Percentiles rank a stretch among this genome's conserved stretches.
Evolutionary conservation across 73 alveolate genomes (phyloP).

Genomic region (Paramecium biaurelia): DNA sequence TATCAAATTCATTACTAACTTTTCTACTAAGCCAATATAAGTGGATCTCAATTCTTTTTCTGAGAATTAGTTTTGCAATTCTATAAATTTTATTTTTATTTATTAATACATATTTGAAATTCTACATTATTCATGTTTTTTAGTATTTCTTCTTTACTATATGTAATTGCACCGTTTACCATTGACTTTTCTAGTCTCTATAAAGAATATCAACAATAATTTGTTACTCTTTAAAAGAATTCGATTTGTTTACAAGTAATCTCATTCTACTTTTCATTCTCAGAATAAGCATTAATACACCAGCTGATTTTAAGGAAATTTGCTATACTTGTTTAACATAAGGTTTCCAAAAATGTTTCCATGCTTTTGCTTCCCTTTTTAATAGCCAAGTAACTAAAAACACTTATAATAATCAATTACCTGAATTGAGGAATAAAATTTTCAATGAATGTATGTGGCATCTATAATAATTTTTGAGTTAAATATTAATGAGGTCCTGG

Average conservation of each 20-base stretch:
- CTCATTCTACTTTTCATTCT: background rate
- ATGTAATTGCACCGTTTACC: constrained; percentile 18
- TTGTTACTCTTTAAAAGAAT: background rate
- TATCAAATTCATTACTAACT: background rate
- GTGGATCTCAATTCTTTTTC: constrained; percentile 12
- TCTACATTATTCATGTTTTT: constrained; percentile 37
- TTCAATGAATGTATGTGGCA: constrained; percentile 35
- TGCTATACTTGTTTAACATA: constrained; percentile 8
- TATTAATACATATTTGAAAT: background rate
- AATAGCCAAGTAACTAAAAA: constrained; percentile 7
- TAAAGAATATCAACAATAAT: background rate
- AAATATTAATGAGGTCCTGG: constrained; percentile 52
- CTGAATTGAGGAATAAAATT: constrained; percentile 21
- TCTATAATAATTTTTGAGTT: background rate
- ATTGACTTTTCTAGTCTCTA: constrained; percentile 38
- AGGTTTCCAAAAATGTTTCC: constrained; percentile 47
- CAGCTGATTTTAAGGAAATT: constrained; percentile 12
- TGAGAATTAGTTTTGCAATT: background rate
- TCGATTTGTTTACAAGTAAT: background rate
- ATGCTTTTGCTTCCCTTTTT: constrained; percentile 3
- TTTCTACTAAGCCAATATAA: background rate
- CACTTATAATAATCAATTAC: background rate
- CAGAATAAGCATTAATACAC: constrained; percentile 38
- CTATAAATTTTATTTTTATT: background rate
- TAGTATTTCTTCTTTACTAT: constrained; percentile 25